These are phyloP conservation scores for Nannochloropsis gaditana DNA, from an alignment of 108 stramenopile genomes.

Conservation along the genomic window DNA sequence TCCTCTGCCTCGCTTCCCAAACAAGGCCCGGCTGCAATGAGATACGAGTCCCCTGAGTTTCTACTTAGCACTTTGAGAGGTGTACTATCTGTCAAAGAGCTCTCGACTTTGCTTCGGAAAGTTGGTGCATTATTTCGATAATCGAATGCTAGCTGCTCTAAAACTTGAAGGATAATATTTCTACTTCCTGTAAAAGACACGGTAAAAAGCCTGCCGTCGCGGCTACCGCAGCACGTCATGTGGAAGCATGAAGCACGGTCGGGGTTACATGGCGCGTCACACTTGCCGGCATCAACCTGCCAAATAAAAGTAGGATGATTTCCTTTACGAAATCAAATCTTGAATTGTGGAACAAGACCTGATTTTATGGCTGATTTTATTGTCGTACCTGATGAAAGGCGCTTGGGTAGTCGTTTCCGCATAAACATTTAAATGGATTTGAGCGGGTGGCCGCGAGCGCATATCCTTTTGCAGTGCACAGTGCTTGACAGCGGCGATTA, in stretches of 20 bases:
- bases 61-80: neutral
- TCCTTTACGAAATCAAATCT: too few relatives aligned
- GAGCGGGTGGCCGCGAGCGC: neutral
- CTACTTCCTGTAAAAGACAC: neutral
- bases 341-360: too few relatives aligned
- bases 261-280: neutral
- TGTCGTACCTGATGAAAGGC: neutral
- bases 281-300: neutral
- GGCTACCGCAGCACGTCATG: neutral
- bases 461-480: neutral
- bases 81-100: constrained; percentile 1
- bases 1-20: neutral
- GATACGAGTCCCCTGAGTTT: neutral
- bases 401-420: constrained; percentile 16
- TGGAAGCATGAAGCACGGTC: neutral
- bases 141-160: neutral
- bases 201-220: constrained; percentile 12
- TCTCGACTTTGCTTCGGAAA: neutral
- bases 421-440: neutral
- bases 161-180: constrained; percentile 10
- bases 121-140: neutral
- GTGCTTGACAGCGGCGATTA: neutral
- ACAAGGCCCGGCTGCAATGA: neutral
- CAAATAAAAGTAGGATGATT: too few relatives aligned
- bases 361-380: too few relatives aligned